Evolutionary conservation across 1,139 yeast genomes (phyloP).

Genomic region (Yamadazyma triangularis): DNA sequence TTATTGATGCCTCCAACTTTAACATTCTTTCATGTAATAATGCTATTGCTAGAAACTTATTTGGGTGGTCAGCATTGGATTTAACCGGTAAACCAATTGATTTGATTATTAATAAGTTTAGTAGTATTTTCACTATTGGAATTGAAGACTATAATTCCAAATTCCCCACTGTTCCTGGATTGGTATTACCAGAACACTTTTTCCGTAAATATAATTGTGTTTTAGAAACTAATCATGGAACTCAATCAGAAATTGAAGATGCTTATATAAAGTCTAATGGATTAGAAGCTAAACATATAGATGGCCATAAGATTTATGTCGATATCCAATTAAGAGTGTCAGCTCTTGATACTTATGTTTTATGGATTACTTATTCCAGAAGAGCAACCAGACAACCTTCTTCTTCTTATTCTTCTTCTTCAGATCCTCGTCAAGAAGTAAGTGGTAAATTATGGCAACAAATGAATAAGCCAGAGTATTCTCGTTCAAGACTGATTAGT

Average conservation of each 20-base stretch:
- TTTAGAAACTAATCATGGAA: conserved; percentile 13
- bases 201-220: conserved; percentile 57
- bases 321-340: conserved; percentile 82
- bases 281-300: conserved; percentile 61
- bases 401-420: too few species aligned
- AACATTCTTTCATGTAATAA: conserved; percentile 65
- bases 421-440: neutral
- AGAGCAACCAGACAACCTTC: too few species aligned
- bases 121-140: conserved; percentile 48
- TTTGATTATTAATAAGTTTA: conserved; percentile 62
- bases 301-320: conserved; percentile 59
- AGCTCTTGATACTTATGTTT: conserved; percentile 51
- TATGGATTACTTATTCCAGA: conserved; percentile 89
- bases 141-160: conserved; percentile 35
- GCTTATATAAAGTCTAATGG: conserved; percentile 62
- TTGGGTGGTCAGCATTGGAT: conserved; percentile 56
- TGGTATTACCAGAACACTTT: conserved; percentile 81
- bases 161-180: conserved; percentile 45
- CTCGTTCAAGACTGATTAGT: conserved; percentile 13
- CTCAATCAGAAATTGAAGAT: conserved; percentile 25
- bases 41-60: conserved; percentile 72
- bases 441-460: neutral
- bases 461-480: conserved; percentile 3
- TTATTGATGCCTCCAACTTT: conserved; percentile 49
- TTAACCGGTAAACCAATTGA: conserved; percentile 51